phyloP scores from a whole-genome alignment of 2,329 filamentous ascomycete genomes.

The Tolypocladium tundrense region DNA sequence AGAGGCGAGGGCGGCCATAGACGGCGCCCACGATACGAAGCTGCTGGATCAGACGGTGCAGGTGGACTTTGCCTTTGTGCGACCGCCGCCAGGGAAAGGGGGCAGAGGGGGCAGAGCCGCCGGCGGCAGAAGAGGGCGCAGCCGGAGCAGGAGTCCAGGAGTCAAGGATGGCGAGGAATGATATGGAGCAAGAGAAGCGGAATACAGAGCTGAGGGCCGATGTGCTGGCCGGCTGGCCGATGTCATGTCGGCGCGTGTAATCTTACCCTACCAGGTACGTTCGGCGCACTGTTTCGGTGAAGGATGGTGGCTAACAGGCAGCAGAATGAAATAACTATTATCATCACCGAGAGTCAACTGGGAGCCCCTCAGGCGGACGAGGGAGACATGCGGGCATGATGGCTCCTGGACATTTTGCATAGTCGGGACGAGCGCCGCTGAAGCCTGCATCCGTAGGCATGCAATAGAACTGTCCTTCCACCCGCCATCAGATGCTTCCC shows the following conservation, averaged over 20 bases:
- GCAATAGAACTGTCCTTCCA: neutral
- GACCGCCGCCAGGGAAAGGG: conserved; percentile 54
- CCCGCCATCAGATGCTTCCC: neutral
- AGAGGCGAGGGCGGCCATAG: conserved; percentile 73
- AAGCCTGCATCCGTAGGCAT: neutral
- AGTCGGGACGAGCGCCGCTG: neutral
- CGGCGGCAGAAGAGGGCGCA: conserved; percentile 32
- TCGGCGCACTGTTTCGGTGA: neutral
- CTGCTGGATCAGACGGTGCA: conserved; percentile 71
- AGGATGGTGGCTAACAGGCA: neutral
- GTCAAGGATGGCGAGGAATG: conserved; percentile 23
- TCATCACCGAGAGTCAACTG: neutral
- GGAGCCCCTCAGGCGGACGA: neutral
- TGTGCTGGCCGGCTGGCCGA: neutral
- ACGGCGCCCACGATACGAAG: conserved; percentile 67
- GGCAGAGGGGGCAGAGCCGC: conserved; percentile 26
- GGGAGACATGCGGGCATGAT: too few species aligned
- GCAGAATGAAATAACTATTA: neutral
- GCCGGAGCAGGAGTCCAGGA: conserved; percentile 38
- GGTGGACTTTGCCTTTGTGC: conserved; percentile 79
- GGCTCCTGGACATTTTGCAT: neutral
- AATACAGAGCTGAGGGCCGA: neutral
- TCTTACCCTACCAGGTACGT: neutral
- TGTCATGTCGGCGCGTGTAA: conserved; percentile 6
- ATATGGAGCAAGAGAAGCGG: neutral